Percentiles rank a stretch among this genome's conserved stretches.
phyloP scores from a whole-genome alignment of 2,329 filamentous ascomycete species.

The Sordariomycetes sp. region DNA sequence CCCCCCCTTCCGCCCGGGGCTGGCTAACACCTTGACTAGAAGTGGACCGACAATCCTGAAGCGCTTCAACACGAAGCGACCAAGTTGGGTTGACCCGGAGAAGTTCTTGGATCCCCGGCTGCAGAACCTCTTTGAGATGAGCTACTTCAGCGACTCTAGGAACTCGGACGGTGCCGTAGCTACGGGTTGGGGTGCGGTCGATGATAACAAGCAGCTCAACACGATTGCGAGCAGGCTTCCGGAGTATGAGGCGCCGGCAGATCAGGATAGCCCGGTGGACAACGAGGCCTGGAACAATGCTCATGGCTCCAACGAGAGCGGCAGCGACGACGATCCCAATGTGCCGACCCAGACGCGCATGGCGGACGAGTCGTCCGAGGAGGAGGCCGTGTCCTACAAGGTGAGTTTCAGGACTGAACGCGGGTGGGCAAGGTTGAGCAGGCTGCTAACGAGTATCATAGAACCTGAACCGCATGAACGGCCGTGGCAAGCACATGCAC shows the following conservation, averaged over 20 bases:
- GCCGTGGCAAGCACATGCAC: constrained; percentile 29
- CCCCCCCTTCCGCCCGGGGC: too few species aligned
- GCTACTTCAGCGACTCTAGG: constrained; percentile 40
- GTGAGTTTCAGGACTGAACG: constrained; percentile 14
- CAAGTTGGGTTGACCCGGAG: constrained; percentile 36
- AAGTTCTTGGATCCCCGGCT: constrained; percentile 48
- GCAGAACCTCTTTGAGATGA: constrained; percentile 65
- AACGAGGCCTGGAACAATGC: constrained; percentile 31
- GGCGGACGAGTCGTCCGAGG: constrained; percentile 44
- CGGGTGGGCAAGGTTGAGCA: constrained; percentile 4
- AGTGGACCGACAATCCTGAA: constrained; percentile 17
- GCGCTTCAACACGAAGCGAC: constrained; percentile 34
- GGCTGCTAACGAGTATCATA: constrained; percentile 5
- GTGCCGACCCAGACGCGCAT: constrained; percentile 33
- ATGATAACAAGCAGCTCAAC: constrained; percentile 44
- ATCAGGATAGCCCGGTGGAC: constrained; percentile 31
- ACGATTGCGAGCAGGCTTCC: constrained; percentile 15
- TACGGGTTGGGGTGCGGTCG: constrained; percentile 53
- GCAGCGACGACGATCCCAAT: constrained; percentile 30
- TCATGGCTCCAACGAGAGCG: constrained; percentile 35
- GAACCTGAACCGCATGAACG: constrained; percentile 11
- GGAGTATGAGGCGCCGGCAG: constrained; percentile 25
- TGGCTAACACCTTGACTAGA: constrained; percentile 7
- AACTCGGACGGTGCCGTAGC: constrained; percentile 44
- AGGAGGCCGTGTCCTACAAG: constrained; percentile 25